phyloP scores from a whole-genome alignment of 1,284 basidiomycete species.

The Amylostereum chailletii region DNA sequence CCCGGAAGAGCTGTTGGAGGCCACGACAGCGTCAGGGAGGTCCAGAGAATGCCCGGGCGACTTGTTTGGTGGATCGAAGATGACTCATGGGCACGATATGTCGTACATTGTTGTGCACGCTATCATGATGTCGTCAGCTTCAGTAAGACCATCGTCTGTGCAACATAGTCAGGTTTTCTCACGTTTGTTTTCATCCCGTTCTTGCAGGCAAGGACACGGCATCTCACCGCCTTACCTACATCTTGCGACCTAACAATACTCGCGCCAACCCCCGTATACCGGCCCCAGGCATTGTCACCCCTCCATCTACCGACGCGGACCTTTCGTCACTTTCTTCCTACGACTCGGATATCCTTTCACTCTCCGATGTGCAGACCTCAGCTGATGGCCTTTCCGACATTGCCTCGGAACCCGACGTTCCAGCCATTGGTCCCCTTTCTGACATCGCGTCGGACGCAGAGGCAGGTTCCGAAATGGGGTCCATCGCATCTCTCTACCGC shows the following conservation, averaged over 20 bases:
- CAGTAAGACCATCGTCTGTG: constrained; percentile 41
- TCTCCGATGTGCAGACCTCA: constrained; percentile 35
- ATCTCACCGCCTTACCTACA: constrained; percentile 60
- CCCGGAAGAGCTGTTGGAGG: constrained; percentile 40
- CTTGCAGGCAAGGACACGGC: constrained; percentile 56
- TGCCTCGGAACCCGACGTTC: constrained; percentile 18
- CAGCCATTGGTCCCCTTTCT: constrained; percentile 23
- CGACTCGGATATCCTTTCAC: constrained; percentile 42
- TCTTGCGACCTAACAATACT: constrained; percentile 66
- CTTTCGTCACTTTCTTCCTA: constrained; percentile 23
- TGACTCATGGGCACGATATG: constrained; percentile 66
- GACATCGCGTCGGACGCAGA: constrained; percentile 20
- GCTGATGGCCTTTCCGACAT: constrained; percentile 28
- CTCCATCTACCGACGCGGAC: constrained; percentile 55
- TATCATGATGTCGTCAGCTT: constrained; percentile 73
- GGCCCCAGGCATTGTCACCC: constrained; percentile 45
- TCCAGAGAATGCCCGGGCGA: constrained; percentile 54
- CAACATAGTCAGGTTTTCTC: neutral
- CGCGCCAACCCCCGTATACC: constrained; percentile 42
- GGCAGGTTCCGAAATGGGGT: constrained; percentile 16
- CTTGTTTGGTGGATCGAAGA: constrained; percentile 63
- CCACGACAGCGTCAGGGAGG: constrained; percentile 49
- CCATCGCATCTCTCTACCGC: constrained; percentile 13
- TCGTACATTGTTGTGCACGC: constrained; percentile 73
- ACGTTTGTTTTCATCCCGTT: neutral